A percentile compares a stretch with the other conserved stretches of the same genome.
Evolutionary conservation across 1,139 yeast genomes (phyloP).

Genomic region (Geotrichum fermentans): DNA sequence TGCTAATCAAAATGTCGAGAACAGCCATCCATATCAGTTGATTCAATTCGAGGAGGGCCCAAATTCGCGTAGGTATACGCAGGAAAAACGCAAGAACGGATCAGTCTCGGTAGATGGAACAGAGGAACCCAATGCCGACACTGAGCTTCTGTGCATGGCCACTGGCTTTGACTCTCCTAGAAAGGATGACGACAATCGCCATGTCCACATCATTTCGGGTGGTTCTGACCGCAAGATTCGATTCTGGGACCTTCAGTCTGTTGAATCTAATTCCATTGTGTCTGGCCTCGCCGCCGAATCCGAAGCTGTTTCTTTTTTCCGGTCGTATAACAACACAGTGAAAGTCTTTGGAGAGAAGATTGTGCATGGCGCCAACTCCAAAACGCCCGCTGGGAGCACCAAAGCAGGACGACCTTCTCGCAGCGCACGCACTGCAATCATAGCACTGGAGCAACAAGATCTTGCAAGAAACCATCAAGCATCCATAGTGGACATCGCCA

Average conservation of each 20-base stretch:
- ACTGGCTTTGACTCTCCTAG: constrained; percentile 29
- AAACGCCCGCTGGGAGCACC: constrained; percentile 8
- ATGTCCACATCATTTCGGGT: constrained; percentile 34
- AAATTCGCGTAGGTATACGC: constrained; percentile 12
- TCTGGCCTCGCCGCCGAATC: constrained; percentile 32
- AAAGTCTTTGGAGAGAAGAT: constrained; percentile 19
- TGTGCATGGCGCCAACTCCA: not conserved
- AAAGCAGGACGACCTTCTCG: constrained; percentile 27
- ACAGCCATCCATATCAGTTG: constrained; percentile 18
- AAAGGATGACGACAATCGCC: constrained; percentile 9
- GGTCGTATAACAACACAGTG: constrained; percentile 18
- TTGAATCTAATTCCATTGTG: constrained; percentile 42
- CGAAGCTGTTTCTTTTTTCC: constrained; percentile 16
- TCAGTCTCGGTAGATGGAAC: not conserved
- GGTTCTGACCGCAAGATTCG: constrained; percentile 43
- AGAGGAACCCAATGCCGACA: not conserved
- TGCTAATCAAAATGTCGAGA: constrained; percentile 20
- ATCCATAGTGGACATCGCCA: constrained; percentile 46
- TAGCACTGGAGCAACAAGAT: constrained; percentile 40
- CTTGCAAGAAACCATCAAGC: constrained; percentile 46
- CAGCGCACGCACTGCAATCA: constrained; percentile 34
- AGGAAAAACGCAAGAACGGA: constrained; percentile 1
- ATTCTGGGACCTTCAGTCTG: constrained; percentile 46
- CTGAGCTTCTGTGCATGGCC: constrained; percentile 26
- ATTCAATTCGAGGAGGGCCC: constrained; percentile 27